Conservation (phyloP, 2,329 filamentous ascomycete species). For the Periconia sp. region DNA sequence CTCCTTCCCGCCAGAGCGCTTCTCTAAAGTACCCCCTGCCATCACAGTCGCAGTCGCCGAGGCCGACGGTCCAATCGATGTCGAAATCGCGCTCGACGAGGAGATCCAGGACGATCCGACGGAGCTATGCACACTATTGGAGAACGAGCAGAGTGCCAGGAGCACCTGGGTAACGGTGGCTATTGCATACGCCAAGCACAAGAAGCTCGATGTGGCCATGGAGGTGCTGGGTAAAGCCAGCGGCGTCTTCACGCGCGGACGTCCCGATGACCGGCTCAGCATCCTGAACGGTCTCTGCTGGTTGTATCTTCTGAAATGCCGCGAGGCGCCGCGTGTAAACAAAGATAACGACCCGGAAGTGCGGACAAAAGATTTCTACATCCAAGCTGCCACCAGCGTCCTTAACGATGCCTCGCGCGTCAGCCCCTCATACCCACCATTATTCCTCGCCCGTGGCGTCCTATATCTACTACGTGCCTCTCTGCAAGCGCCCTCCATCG, state of each 20-base stretch:
- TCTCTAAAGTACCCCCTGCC: conserved; percentile 66
- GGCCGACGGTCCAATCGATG: conserved; percentile 70
- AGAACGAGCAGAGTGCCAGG: conserved; percentile 90
- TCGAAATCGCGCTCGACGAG: conserved; percentile 92
- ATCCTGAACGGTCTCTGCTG: conserved; percentile 86
- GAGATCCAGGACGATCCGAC: conserved; percentile 86
- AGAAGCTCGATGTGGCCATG: conserved; percentile 84
- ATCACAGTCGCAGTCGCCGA: conserved; percentile 69
- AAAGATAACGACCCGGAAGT: conserved; percentile 69
- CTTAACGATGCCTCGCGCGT: conserved; percentile 95
- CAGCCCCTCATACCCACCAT: conserved; percentile 88
- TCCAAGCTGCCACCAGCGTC: conserved; percentile 86
- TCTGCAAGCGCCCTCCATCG: conserved; percentile 75
- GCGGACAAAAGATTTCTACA: conserved; percentile 91
- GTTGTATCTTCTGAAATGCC: conserved; percentile 89
- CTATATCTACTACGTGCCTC: conserved; percentile 88
- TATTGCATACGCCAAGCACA: conserved; percentile 93
- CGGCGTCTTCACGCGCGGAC: conserved; percentile 71
- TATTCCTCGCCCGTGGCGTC: conserved; percentile 90
- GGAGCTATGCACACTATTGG: conserved; percentile 91
- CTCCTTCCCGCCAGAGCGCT: conserved; percentile 54
- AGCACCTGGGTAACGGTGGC: conserved; percentile 99
- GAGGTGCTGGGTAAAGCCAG: conserved; percentile 76
- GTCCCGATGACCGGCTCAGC: conserved; percentile 81
- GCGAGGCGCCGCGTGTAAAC: conserved; percentile 74